A percentile compares a stretch with the other conserved stretches of the same genome.
Conservation (phyloP, 2,329 filamentous ascomycete species). For the Dothideomycetes sp. region DNA sequence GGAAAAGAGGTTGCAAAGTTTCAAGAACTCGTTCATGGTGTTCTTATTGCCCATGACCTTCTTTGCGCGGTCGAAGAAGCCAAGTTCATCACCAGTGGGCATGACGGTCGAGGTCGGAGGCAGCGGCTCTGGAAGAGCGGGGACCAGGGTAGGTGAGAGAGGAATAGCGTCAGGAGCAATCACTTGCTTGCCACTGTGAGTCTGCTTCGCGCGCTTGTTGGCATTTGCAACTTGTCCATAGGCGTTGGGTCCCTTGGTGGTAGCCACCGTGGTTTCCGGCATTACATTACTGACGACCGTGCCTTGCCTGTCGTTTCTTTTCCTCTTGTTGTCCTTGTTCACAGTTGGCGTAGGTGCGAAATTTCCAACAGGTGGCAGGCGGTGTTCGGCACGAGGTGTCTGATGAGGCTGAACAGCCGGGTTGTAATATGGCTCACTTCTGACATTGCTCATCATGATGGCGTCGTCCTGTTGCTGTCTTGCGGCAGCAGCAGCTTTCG, state of each 20-base stretch:
- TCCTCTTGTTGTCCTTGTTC: constrained; percentile 68
- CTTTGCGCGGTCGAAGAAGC: constrained; percentile 93
- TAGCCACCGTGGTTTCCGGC: constrained; percentile 4
- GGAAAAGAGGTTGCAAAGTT: constrained; percentile 90
- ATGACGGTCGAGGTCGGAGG: constrained; percentile 61
- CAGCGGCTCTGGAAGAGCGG: constrained; percentile 77
- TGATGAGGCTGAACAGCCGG: constrained; percentile 33
- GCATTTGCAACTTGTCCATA: constrained; percentile 7
- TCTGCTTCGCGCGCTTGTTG: constrained; percentile 59
- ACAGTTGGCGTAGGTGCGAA: constrained; percentile 79
- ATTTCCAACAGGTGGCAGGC: constrained; percentile 84
- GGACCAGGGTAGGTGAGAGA: constrained; percentile 79
- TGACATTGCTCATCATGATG: constrained; percentile 52
- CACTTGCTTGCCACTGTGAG: constrained; percentile 51
- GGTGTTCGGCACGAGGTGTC: constrained; percentile 34
- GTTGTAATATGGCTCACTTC: constrained; percentile 39
- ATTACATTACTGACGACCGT: constrained; percentile 3
- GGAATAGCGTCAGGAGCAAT: constrained; percentile 45
- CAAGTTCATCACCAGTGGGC: constrained; percentile 75
- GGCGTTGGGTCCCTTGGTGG: constrained; percentile 3
- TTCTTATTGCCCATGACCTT: constrained; percentile 91
- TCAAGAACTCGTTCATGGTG: constrained; percentile 89
- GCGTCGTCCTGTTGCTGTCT: constrained; percentile 58
- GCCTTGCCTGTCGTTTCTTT: constrained; percentile 10
- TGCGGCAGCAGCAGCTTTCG: constrained; percentile 43